phyloP scores from a whole-genome alignment of 108 stramenopile species.

The Epipyxis sp. region DNA sequence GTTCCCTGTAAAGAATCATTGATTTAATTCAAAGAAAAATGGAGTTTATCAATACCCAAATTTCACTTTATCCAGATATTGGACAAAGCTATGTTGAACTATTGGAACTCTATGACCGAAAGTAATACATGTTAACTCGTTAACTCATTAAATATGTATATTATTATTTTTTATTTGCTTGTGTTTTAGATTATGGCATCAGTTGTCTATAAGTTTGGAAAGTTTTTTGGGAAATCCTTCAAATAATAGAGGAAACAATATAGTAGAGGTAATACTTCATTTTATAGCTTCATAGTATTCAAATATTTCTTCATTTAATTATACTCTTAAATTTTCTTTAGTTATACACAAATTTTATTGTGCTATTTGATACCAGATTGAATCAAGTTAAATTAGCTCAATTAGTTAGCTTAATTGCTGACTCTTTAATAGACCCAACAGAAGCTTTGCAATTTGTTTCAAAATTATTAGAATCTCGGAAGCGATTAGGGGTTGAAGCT shows the following conservation, averaged over 20 bases:
- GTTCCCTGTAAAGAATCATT: no score
- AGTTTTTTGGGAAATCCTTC: constrained; percentile 66
- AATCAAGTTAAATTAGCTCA: constrained; percentile 80
- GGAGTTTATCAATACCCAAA: no score
- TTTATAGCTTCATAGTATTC: neutral
- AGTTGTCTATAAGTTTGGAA: constrained; percentile 73
- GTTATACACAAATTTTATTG: constrained; percentile 56
- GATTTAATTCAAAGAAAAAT: no score
- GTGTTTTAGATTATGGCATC: constrained; percentile 86
- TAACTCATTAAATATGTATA: no score
- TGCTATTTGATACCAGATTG: constrained; percentile 61
- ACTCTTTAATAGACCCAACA: neutral
- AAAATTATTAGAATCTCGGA: no score
- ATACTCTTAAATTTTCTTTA: constrained; percentile 31
- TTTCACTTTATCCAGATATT: no score
- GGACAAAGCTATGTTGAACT: no score
- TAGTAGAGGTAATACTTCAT: constrained; percentile 43
- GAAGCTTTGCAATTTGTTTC: no score
- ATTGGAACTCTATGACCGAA: no score
- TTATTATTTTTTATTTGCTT: no score
- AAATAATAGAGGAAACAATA: constrained; percentile 58
- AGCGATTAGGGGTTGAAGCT: neutral
- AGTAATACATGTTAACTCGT: no score
- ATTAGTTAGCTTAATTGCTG: constrained; percentile 59
- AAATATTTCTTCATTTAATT: neutral